Evolutionary conservation across 2,329 filamentous ascomycete species (phyloP).

Genomic region (Trichoderma aggressivum): DNA sequence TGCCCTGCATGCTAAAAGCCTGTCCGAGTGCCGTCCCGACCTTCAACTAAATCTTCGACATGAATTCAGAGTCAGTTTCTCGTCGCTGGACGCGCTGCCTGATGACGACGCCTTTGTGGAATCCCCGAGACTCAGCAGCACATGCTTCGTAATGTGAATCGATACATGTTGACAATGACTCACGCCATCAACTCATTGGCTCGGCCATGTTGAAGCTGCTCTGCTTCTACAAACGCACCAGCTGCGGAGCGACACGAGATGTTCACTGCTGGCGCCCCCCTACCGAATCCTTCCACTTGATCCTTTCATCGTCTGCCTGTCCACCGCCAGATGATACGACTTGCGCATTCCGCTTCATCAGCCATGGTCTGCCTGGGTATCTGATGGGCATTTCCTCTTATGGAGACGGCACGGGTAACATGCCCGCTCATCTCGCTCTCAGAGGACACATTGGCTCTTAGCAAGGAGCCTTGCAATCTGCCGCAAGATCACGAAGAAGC

Average conservation of each 20-base stretch:
- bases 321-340: background rate
- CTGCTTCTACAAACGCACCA: too few relatives aligned
- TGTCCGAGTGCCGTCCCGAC: background rate
- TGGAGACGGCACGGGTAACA: background rate
- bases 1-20: background rate
- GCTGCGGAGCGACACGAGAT: background rate
- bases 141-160: background rate
- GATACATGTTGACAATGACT: background rate
- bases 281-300: background rate
- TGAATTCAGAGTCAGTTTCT: background rate
- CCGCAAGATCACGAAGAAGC: slow-evolving; percentile 24
- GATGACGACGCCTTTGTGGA: background rate
- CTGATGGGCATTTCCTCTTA: background rate
- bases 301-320: background rate
- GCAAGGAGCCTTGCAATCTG: background rate
- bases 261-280: background rate
- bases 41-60: background rate
- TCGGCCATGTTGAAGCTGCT: background rate
- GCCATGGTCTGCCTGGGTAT: background rate
- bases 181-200: background rate
- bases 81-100: background rate
- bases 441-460: background rate
- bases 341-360: background rate
- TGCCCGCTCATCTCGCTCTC: background rate
- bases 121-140: too few relatives aligned